Evolutionary conservation across 148 eudicot species (phyloP).

Genomic region (Silene uniflora): DNA sequence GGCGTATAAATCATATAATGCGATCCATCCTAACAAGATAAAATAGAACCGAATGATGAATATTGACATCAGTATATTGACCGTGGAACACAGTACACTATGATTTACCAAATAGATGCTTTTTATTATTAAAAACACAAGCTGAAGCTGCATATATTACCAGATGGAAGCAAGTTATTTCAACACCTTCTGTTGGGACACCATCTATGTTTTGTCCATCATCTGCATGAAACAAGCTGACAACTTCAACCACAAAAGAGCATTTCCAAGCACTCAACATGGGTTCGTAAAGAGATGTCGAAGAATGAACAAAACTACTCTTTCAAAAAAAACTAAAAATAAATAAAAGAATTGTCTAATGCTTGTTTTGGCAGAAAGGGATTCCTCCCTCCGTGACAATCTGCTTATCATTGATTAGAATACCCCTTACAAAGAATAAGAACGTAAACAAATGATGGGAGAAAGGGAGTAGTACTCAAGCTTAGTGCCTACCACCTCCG

Average conservation of each 20-base stretch:
- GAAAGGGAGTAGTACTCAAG: too few species aligned
- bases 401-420: too few species aligned
- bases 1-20: conserved; percentile 99
- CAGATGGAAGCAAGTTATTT: conserved; percentile 90
- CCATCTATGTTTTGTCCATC: conserved; percentile 81
- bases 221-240: conserved; percentile 47
- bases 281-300: neutral
- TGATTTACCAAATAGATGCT: neutral
- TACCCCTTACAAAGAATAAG: too few species aligned
- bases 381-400: too few species aligned
- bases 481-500: too few species aligned
- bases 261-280: neutral
- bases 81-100: neutral
- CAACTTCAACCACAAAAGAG: conserved; percentile 11
- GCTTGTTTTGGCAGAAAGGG: too few species aligned
- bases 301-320: neutral
- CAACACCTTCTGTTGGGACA: conserved; percentile 85
- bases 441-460: too few species aligned
- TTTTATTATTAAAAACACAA: neutral
- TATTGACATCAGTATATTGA: neutral
- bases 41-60: conserved; percentile 2
- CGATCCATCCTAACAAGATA: conserved; percentile 61
- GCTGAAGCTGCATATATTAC: conserved; percentile 45
- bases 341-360: neutral
- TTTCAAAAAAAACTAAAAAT: neutral